Evolutionary conservation across 257 asterid genomes (phyloP), one percentile per base, ranked within the genome.

Genomic region (Anisodus tanguticus): DNA sequence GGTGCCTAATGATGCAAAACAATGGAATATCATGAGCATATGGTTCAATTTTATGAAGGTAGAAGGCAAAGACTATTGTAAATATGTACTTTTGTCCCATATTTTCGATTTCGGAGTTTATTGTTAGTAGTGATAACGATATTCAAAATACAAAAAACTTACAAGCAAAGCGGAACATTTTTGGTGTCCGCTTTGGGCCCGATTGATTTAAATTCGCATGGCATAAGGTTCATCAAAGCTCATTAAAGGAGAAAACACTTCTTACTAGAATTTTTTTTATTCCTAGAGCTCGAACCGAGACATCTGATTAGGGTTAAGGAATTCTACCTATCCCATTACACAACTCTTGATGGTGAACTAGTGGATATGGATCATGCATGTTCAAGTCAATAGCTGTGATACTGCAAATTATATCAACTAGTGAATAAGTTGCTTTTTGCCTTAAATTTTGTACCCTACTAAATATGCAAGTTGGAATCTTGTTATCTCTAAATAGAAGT

Each of bases 1-100:
- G 63, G 80, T 74, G 81, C 62, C 49, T 72, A 72, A 72, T 72
- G 80, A 72, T 72, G 39, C 59, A 47, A 72, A 45, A 72, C 64
- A 72, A 2, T 72, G 80, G 58, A 72, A 68, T 68, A 1, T 37
- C 76, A 68, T 68, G 51, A 68, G 17, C 51, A 39, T 68, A 68
- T 37, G 6, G 1, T 68, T 1, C 74, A 35, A 37, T 35, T 2
- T 67, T 13, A 2, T 68, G 76, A 37, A 68, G 51, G 51, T 37
- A 1, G 26, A 37, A 37, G 1, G 5, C 31, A 22, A 37, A 37
- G 39, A 13, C 51, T 37, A 1, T 3, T 64, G 71, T 64, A 64
- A 64, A 31, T 11, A 66, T 66, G 11, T 26, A 0, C 31, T 15
- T 37, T 12, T 37, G 6, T 51, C 3, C 55, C 55, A 51, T 51